Evolutionary conservation across 192 early-diverging fungal genomes (phyloP).

Genomic region (Glomus cerebriforme): DNA sequence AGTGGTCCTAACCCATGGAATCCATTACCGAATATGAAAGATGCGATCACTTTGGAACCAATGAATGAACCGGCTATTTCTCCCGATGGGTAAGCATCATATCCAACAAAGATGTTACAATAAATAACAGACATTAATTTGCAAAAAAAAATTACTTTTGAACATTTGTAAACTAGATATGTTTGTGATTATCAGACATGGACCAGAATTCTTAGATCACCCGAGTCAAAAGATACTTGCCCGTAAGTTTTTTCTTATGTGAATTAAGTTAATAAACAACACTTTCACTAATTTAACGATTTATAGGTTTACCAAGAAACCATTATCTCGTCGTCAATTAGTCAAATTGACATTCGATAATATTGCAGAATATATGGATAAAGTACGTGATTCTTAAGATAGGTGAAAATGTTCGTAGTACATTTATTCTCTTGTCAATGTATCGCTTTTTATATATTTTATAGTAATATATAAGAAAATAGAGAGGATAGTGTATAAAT

Average conservation of each 20-base stretch:
- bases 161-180: background rate
- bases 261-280: background rate
- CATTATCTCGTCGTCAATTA: background rate
- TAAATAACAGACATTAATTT: background rate
- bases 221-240: slow-evolving; percentile 3
- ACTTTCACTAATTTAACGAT: background rate
- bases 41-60: background rate
- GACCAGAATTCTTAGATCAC: background rate
- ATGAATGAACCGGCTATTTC: slow-evolving; percentile 5
- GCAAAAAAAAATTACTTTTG: no score
- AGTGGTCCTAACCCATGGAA: background rate
- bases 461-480: background rate
- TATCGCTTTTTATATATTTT: background rate
- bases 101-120: background rate
- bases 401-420: background rate
- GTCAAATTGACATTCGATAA: slow-evolving; percentile 5
- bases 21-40: slow-evolving; percentile 9
- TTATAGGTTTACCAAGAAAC: slow-evolving; percentile 1
- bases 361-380: background rate
- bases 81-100: background rate
- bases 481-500: background rate
- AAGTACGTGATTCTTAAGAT: background rate
- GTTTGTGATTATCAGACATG: background rate
- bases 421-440: background rate
- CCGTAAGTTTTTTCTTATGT: background rate